Base-by-base conservation (phyloP, 176 grass and related monocot genomes). In the Musa acuminata region DNA sequence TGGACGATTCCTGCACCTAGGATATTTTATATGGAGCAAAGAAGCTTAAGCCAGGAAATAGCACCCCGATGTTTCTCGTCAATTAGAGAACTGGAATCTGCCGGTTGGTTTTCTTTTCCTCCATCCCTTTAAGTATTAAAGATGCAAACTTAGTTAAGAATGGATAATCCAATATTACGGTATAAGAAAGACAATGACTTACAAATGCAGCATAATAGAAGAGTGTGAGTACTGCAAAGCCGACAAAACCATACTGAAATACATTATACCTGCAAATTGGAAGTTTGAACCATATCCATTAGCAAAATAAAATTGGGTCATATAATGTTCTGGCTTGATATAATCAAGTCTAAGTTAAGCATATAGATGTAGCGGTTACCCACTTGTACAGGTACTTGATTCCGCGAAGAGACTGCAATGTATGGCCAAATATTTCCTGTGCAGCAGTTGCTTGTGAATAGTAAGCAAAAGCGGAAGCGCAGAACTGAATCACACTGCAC, bases 301-400 rank as follows among this genome's bases (percentile, higher is more conserved):
- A 73, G 19, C 23, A 53, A 53, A 8, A 24, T 25, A 12, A 22
- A 54, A 13, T 49, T 3, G 6, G 12, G n/a, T 7, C 10, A 53
- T 1, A 53, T 25, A 26, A 19, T 20, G 20, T 29, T 55, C 4
- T 11, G 3, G 8, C 4, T 54, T 0, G 12, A 52, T 11, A 8
- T 2, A 29, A 10, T 55, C 25, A 54, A 17, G 10, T 26, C 26
- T 11, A 16, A 12, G 24, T 29, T 13, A 12, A 8, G 8, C 5
- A 23, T 12, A n/a, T 12, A n/a, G 13, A 53, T 12, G 19, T 13
- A 23, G n/a, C 1, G 3, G 20, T 7, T 7, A 52, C 88, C 89
- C 75, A 99, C 90, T 94, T 99, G 86, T 99, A 99, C 26, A 99
- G 90, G 72, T 99, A 99, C 71, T 99, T 99, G 35, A 99, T 99